Percentiles rank a stretch among this genome's conserved stretches.
Evolutionary conservation across 768 basidiomycete species (phyloP).

Genomic region (Russula ochroleuca): DNA sequence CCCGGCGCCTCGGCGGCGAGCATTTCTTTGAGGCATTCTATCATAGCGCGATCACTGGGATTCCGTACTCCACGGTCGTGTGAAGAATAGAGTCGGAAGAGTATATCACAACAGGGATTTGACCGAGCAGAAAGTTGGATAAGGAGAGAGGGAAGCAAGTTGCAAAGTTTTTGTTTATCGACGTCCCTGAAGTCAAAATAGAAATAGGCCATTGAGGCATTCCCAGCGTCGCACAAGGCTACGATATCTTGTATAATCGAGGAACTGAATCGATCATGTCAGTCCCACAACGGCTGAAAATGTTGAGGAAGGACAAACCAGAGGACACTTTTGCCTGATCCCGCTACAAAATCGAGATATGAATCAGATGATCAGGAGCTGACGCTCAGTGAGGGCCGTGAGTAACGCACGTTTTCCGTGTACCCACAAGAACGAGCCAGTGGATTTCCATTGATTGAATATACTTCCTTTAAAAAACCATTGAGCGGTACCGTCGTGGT

Average conservation of each 20-base stretch:
- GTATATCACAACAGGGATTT: neutral
- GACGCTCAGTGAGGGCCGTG: neutral
- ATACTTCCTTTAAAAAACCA: slow-evolving; percentile 2
- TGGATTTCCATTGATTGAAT: neutral
- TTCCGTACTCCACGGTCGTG: neutral
- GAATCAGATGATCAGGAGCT: neutral
- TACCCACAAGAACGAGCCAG: neutral
- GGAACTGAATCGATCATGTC: neutral
- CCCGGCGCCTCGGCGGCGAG: neutral
- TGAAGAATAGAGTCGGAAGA: neutral
- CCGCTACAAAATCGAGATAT: neutral
- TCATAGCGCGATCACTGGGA: neutral
- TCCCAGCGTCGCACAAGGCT: neutral
- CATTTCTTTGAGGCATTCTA: neutral
- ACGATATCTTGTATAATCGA: neutral
- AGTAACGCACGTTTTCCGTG: slow-evolving; percentile 1
- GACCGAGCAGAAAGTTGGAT: neutral
- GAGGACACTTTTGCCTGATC: neutral
- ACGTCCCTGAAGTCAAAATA: neutral
- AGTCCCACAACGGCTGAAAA: neutral
- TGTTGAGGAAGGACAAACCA: neutral
- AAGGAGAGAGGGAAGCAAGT: neutral
- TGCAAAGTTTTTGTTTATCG: neutral
- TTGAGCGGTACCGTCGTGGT: neutral
- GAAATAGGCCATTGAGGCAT: neutral